Evolutionary conservation across 805 yeast species (phyloP).

Genomic region (Maudiozyma serrabonitensis): DNA sequence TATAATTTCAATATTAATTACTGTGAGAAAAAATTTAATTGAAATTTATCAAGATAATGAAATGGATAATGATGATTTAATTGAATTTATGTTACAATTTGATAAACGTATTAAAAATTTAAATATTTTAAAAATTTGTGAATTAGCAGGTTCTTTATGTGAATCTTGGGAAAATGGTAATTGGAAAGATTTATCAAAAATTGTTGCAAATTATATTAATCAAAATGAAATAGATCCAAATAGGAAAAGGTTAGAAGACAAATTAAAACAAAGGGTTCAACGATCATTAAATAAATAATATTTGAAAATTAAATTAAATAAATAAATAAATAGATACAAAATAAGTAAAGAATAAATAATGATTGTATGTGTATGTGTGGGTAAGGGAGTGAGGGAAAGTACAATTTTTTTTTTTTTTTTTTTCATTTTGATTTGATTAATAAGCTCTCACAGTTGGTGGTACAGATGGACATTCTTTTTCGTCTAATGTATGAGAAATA

Average conservation of each 20-base stretch:
- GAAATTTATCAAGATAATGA: constrained; percentile 10
- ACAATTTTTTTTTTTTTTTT: not conserved
- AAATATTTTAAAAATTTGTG: constrained; percentile 20
- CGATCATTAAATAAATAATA: constrained; percentile 8
- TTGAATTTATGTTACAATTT: constrained; percentile 22
- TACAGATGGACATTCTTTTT: constrained; percentile 84
- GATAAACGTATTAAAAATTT: constrained; percentile 1
- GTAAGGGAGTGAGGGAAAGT: not conserved
- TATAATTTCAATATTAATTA: constrained; percentile 17
- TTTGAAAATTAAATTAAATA: not conserved
- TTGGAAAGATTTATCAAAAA: constrained; percentile 12
- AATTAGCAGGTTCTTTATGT: constrained; percentile 20
- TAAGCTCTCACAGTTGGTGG: constrained; percentile 97
- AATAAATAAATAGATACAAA: not conserved
- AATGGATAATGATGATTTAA: constrained; percentile 21
- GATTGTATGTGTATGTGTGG: not conserved
- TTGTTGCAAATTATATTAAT: constrained; percentile 18
- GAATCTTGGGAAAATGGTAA: constrained; percentile 18
- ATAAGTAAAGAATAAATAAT: not conserved
- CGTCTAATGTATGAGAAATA: constrained; percentile 76
- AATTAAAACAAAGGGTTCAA: constrained; percentile 18
- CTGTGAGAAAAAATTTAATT: constrained; percentile 11
- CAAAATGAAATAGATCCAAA: constrained; percentile 14
- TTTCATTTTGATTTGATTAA: constrained; percentile 28
- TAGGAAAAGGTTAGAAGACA: constrained; percentile 19